Evolutionary conservation across 164 flowering plant species (phyloP).

Genomic region (Taxillus chinensis): DNA sequence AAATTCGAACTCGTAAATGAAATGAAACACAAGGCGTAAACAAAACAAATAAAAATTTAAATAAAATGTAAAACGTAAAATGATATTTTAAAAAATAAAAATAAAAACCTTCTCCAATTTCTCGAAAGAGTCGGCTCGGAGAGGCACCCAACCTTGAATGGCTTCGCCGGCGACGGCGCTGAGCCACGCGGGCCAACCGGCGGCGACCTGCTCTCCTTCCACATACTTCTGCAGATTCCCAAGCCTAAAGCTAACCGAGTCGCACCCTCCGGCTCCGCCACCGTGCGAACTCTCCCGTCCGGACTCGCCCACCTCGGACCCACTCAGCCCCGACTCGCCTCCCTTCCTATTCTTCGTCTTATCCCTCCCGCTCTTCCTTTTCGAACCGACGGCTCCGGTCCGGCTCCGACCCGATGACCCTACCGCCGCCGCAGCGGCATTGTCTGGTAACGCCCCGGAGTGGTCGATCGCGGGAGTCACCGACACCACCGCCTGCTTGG

Average conservation of each 20-base stretch:
- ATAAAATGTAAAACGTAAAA: too few relatives aligned
- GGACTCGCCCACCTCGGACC: slow-evolving; percentile 43
- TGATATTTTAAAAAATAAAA: neutral
- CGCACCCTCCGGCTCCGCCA: slow-evolving; percentile 10
- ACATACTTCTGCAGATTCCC: slow-evolving; percentile 49
- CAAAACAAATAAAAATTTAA: too few relatives aligned
- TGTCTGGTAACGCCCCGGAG: slow-evolving; percentile 34
- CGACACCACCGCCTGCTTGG: slow-evolving; percentile 60
- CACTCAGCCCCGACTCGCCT: slow-evolving; percentile 7
- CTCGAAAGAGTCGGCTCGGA: slow-evolving; percentile 47
- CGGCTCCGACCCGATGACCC: slow-evolving; percentile 4
- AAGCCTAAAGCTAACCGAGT: slow-evolving; percentile 48
- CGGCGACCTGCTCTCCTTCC: slow-evolving; percentile 63
- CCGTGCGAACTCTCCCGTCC: slow-evolving; percentile 34
- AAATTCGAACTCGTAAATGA: too few relatives aligned
- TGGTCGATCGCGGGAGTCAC: slow-evolving; percentile 56
- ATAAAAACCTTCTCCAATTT: slow-evolving; percentile 53
- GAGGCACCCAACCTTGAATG: slow-evolving; percentile 73
- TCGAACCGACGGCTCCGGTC: slow-evolving; percentile 19
- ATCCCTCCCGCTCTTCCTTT: neutral
- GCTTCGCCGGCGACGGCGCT: slow-evolving; percentile 73
- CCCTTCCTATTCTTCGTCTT: neutral
- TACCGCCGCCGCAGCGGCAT: slow-evolving; percentile 6
- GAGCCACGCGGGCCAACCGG: slow-evolving; percentile 83
- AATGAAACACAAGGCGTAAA: too few relatives aligned